These are phyloP conservation scores for Prunus dulcis DNA, from an alignment of 306 rosid genomes.

Conservation along the genomic window DNA sequence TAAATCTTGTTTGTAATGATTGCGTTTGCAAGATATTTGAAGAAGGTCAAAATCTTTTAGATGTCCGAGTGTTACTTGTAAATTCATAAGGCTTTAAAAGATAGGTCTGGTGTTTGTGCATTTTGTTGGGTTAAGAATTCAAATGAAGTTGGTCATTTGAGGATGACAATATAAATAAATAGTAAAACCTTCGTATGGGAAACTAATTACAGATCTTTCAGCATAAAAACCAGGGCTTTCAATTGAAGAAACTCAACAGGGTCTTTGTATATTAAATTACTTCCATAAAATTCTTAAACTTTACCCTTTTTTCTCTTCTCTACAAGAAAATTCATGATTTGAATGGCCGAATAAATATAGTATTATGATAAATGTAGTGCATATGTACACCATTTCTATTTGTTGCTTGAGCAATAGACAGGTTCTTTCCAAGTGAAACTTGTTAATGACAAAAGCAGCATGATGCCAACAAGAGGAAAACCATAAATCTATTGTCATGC, in stretches of 20 bases:
- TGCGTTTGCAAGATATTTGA: not conserved
- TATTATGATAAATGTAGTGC: not conserved
- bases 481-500: no score
- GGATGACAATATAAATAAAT: no score
- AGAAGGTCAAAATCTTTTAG: not conserved
- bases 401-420: slow-evolving; percentile 26
- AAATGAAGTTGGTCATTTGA: no score
- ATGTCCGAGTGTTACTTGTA: not conserved
- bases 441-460: slow-evolving; percentile 32
- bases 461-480: not conserved
- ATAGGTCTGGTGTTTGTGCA: no score
- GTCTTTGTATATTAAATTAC: not conserved
- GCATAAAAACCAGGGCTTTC: no score
- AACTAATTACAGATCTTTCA: no score
- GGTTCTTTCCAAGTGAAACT: slow-evolving; percentile 66
- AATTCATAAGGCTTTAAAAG: no score
- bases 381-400: not conserved
- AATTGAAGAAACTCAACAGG: not conserved
- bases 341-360: no score
- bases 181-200: not conserved
- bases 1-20: not conserved
- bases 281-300: no score
- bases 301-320: no score
- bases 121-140: no score
- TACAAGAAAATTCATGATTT: not conserved